Evolutionary conservation across 1,139 yeast species (phyloP).

Genomic region (Hyphopichia wangnamkhiaoensis): DNA sequence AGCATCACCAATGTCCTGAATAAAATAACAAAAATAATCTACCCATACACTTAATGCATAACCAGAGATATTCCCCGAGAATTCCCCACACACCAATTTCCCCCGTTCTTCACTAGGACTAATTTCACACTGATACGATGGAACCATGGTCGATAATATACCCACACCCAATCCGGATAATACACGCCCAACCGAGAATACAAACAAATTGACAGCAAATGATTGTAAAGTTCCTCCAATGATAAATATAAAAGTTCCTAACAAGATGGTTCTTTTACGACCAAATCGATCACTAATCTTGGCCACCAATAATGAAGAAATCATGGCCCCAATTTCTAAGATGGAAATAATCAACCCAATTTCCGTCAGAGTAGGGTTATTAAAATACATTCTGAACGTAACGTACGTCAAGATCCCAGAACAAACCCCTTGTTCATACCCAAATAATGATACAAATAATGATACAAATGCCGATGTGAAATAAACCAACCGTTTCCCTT

Average conservation of each 20-base stretch:
- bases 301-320: conserved; percentile 50
- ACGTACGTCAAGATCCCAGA: conserved; percentile 63
- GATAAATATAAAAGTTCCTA: conserved; percentile 51
- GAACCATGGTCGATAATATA: conserved; percentile 52
- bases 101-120: conserved; percentile 59
- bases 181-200: conserved; percentile 51
- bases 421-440: conserved; percentile 93
- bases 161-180: conserved; percentile 58
- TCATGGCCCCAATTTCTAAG: conserved; percentile 54
- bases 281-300: conserved; percentile 48
- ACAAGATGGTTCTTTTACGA: conserved; percentile 47
- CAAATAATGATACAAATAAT: conserved; percentile 80
- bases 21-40: conserved; percentile 51
- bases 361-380: conserved; percentile 45
- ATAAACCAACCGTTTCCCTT: conserved; percentile 53
- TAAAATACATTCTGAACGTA: conserved; percentile 45
- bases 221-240: conserved; percentile 53
- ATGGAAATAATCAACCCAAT: conserved; percentile 54
- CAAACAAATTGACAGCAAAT: conserved; percentile 41
- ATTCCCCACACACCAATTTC: conserved; percentile 54
- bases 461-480: conserved; percentile 83
- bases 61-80: conserved; percentile 55
- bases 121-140: conserved; percentile 57
- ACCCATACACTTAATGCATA: conserved; percentile 58
- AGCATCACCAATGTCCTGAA: conserved; percentile 45